Conservation (phyloP, 345 rosid species). For the Lagerstroemia speciosa region DNA sequence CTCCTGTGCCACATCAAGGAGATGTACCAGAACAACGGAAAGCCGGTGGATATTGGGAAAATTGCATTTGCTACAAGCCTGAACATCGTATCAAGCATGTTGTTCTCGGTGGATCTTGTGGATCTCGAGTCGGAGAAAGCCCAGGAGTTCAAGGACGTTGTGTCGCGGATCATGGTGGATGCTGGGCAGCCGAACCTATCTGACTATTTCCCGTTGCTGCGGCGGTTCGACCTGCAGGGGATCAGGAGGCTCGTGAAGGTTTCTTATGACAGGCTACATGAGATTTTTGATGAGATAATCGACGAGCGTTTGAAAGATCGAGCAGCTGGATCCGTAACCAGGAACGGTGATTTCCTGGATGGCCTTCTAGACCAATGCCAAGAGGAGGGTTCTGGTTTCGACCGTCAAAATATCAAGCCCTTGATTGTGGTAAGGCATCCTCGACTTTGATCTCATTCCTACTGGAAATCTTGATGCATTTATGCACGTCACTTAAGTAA, state of each 20-base stretch:
- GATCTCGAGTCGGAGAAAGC: not conserved
- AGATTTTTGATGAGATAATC: constrained; percentile 10
- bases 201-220: constrained; percentile 8
- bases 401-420: constrained; percentile 20
- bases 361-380: constrained; percentile 23
- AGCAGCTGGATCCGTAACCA: not conserved
- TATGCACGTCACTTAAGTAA: too few relatives aligned
- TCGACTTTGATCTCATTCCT: too few relatives aligned
- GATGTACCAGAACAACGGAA: not conserved
- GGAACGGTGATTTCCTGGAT: constrained; percentile 25
- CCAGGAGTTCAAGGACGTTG: constrained; percentile 12
- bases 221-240: constrained; percentile 11
- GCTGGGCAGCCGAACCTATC: constrained; percentile 12
- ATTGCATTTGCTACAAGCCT: constrained; percentile 8
- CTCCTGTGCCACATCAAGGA: constrained; percentile 2
- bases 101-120: constrained; percentile 13
- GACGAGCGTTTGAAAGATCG: constrained; percentile 17
- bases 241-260: not conserved
- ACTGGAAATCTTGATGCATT: too few relatives aligned
- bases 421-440: constrained; percentile 22
- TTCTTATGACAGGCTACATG: not conserved
- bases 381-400: constrained; percentile 14
- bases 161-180: constrained; percentile 9
- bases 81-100: constrained; percentile 10
- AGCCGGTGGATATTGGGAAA: constrained; percentile 3